Base-by-base conservation (phyloP, 768 basidiomycete genomes). In the Calocybe gangraenosa region DNA sequence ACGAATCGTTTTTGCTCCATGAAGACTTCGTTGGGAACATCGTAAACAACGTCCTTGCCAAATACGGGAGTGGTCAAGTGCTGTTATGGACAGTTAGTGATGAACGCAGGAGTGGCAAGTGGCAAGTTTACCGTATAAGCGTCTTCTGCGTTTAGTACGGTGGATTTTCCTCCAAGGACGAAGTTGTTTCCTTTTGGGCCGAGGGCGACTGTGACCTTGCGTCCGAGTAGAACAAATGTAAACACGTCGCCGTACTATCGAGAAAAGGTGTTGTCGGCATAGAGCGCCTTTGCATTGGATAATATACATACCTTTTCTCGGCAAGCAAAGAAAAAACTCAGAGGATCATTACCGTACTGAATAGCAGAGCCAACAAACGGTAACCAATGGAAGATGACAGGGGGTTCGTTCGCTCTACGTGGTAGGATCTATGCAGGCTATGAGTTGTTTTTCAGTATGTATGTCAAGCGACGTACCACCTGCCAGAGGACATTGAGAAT, bases 1-100 rank as follows among this genome's bases (percentile, higher is more conserved):
- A 98, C 86, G 59, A 97, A 97, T 62, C 87, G 88, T 76, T 99
- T 99, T 65, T 99, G 96, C 58, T 99, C 93, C 94, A 99, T 98
- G 65, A 99, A 84, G 36, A 88, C 69, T 37, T 94, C 89, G 64
- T 98, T 98, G 23, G 96, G 95, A 40, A 90, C 83, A 56, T 98
- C 96, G 62, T 98, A 99, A 9, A 97, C 94, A 37, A 99, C 96
- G 37, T 91, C 94, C 59, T 92, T 92, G 36, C 96, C 96, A 58
- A 99, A 99, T 10, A 98, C 84, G 3, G 95, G 95, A 0, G 87
- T 94, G 0, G 93, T 95, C 36, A 94, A 68, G 60, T 89, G 87
- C 92, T 95, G 11, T 54, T 11, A 20, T 23, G 6, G 36, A 44
- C 15, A 32, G 56, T 30, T 40, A 28, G 30, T 18, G 28, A 33